Percentiles rank a stretch among this genome's conserved stretches.
These are phyloP conservation scores for Clarireedia homoeocarpa DNA, from an alignment of 2,329 filamentous ascomycete species.

Conservation along the genomic window DNA sequence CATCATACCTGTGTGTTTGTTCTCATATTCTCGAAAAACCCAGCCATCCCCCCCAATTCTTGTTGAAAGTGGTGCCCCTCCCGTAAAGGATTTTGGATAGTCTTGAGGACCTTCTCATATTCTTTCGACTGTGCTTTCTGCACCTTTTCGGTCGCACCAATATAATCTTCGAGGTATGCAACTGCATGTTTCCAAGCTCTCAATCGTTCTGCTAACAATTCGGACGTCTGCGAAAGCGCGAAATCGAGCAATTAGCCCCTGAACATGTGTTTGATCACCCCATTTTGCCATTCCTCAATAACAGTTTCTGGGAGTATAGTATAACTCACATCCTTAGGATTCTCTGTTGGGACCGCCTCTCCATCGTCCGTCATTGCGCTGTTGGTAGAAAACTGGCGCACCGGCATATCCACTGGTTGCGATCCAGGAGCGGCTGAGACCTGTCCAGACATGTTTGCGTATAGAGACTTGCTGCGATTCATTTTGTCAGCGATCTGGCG, in stretches of 20 bases:
- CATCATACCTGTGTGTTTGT: conserved; percentile 67
- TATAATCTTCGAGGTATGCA: conserved; percentile 84
- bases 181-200: conserved; percentile 95
- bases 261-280: too few species aligned
- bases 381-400: conserved; percentile 20
- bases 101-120: conserved; percentile 92
- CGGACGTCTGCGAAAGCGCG: conserved; percentile 56
- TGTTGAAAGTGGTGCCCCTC: conserved; percentile 94
- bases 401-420: conserved; percentile 22
- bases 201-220: conserved; percentile 76
- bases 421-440: conserved; percentile 20
- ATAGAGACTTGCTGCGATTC: conserved; percentile 19
- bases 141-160: conserved; percentile 76
- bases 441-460: conserved; percentile 20
- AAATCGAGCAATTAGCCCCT: neutral
- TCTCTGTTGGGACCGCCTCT: conserved; percentile 24
- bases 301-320: conserved; percentile 5
- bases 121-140: conserved; percentile 84
- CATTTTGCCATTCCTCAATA: neutral
- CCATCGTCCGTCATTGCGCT: conserved; percentile 25
- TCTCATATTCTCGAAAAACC: conserved; percentile 90
- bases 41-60: conserved; percentile 75
- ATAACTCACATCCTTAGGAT: conserved; percentile 27
- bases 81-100: conserved; percentile 74
- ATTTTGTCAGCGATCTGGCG: conserved; percentile 3